A percentile compares a stretch with the other conserved stretches of the same genome.
These are phyloP conservation scores for Penicillium bialowiezense DNA, from an alignment of 495 filamentous ascomycete genomes.

Conservation along the genomic window DNA sequence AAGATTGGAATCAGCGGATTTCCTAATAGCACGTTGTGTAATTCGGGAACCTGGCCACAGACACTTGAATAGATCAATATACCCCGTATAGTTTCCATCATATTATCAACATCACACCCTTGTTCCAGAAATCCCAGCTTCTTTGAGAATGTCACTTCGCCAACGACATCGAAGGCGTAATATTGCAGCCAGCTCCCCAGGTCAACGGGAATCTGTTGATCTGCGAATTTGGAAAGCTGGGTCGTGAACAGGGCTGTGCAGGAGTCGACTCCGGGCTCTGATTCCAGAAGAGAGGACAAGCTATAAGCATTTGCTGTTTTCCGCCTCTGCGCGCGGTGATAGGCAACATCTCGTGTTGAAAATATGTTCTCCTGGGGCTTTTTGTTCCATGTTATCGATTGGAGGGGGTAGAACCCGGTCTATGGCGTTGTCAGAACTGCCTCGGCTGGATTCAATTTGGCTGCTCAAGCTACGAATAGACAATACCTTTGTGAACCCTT, in stretches of 20 bases:
- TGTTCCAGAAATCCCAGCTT: constrained; percentile 40
- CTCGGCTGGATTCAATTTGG: too few relatives aligned
- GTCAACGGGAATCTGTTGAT: constrained; percentile 24
- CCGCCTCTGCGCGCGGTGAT: constrained; percentile 29
- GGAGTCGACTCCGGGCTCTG: constrained; percentile 34
- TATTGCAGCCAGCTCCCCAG: constrained; percentile 44
- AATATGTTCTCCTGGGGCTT: constrained; percentile 34
- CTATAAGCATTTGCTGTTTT: constrained; percentile 30
- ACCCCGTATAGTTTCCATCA: constrained; percentile 29
- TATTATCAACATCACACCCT: constrained; percentile 36
- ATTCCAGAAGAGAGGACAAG: constrained; percentile 29
- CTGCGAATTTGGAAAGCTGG: constrained; percentile 16
- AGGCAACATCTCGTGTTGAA: constrained; percentile 24
- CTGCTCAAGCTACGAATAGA: too few relatives aligned
- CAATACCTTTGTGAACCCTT: constrained; percentile 38
- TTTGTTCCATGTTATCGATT: constrained; percentile 31
- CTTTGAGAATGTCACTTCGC: constrained; percentile 33
- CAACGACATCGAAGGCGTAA: constrained; percentile 47
- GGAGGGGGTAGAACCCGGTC: constrained; percentile 43
- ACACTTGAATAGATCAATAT: constrained; percentile 24
- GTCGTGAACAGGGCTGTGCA: constrained; percentile 27
- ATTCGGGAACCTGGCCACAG: constrained; percentile 28
- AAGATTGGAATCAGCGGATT: constrained; percentile 35
- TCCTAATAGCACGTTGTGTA: constrained; percentile 32
- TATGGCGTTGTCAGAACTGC: constrained; percentile 4